Evolutionary conservation across 495 filamentous ascomycete species (phyloP).

Genomic region (Penicillium samsonianum): DNA sequence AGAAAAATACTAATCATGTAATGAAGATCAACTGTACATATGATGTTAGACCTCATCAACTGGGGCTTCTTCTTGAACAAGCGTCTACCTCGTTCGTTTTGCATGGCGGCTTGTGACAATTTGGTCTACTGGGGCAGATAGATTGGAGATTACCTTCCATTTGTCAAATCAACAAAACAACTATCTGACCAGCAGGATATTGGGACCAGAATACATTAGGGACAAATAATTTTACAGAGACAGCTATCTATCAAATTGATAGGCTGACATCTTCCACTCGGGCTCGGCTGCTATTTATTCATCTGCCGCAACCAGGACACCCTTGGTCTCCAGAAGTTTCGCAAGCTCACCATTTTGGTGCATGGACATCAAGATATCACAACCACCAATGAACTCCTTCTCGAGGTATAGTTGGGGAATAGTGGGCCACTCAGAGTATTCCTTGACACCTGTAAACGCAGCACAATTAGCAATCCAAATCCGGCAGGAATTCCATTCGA

Average conservation of each 20-base stretch:
- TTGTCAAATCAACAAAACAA: background rate
- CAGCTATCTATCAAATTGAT: conserved; percentile 4
- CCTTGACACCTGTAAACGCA: conserved; percentile 76
- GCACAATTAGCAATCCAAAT: conserved; percentile 5
- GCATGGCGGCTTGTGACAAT: background rate
- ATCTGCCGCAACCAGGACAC: conserved; percentile 66
- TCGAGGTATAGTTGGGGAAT: conserved; percentile 95
- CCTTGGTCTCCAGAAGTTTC: conserved; percentile 87
- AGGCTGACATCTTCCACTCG: conserved; percentile 3
- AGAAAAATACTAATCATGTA: conserved; percentile 3
- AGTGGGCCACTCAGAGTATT: conserved; percentile 98
- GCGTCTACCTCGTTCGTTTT: conserved; percentile 6
- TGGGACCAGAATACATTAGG: conserved; percentile 16
- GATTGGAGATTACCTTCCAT: background rate
- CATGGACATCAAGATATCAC: conserved; percentile 96
- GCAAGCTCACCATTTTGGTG: conserved; percentile 94
- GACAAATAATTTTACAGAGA: conserved; percentile 24
- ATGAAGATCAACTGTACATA: conserved; percentile 26
- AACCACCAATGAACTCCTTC: conserved; percentile 94
- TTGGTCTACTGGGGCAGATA: background rate
- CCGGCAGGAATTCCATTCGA: background rate
- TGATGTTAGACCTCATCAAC: conserved; percentile 18
- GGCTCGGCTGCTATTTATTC: conserved; percentile 28
- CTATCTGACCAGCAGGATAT: conserved; percentile 17
- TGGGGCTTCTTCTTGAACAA: conserved; percentile 11